A percentile compares a stretch with the other conserved stretches of the same genome.
phyloP scores from a whole-genome alignment of 495 filamentous ascomycete species.

The Hypomontagnella submonticulosa region DNA sequence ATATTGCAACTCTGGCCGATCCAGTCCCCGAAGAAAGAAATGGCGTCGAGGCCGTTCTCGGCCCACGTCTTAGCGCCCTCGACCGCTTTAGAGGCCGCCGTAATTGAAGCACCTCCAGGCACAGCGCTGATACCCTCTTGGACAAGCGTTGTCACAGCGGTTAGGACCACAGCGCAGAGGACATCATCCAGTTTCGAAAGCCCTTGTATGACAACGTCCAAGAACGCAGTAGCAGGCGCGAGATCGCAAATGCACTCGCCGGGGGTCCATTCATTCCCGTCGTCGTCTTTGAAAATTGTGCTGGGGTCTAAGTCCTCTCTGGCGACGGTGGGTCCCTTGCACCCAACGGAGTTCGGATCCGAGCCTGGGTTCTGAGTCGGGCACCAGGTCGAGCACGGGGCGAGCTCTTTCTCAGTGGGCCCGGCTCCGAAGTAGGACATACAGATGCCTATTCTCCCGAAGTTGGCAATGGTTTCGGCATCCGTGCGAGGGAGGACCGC shows the following conservation, averaged over 20 bases:
- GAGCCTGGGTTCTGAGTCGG: constrained; percentile 27
- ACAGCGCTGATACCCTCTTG: constrained; percentile 26
- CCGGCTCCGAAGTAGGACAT: constrained; percentile 34
- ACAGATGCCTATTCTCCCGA: constrained; percentile 38
- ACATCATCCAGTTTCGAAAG: constrained; percentile 38
- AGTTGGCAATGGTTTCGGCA: constrained; percentile 35
- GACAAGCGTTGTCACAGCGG: constrained; percentile 31
- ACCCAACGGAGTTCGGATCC: constrained; percentile 41
- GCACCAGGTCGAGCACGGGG: constrained; percentile 32
- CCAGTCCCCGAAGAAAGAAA: constrained; percentile 29
- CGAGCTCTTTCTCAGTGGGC: constrained; percentile 33
- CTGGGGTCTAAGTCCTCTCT: constrained; percentile 28
- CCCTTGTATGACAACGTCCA: constrained; percentile 32
- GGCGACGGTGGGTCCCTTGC: constrained; percentile 25
- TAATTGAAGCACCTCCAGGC: constrained; percentile 14
- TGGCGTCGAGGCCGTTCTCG: constrained; percentile 39
- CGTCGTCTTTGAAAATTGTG: constrained; percentile 32
- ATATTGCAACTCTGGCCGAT: constrained; percentile 27
- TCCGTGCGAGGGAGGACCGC: constrained; percentile 30
- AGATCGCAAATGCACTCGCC: constrained; percentile 37
- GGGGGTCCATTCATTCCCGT: constrained; percentile 33
- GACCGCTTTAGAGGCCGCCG: constrained; percentile 26
- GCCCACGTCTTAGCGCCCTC: constrained; percentile 39
- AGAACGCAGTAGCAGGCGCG: constrained; percentile 10
- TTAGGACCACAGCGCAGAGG: constrained; percentile 32